Conservation (phyloP, 2,329 filamentous ascomycete genomes). For the Fusarium incarnatum region DNA sequence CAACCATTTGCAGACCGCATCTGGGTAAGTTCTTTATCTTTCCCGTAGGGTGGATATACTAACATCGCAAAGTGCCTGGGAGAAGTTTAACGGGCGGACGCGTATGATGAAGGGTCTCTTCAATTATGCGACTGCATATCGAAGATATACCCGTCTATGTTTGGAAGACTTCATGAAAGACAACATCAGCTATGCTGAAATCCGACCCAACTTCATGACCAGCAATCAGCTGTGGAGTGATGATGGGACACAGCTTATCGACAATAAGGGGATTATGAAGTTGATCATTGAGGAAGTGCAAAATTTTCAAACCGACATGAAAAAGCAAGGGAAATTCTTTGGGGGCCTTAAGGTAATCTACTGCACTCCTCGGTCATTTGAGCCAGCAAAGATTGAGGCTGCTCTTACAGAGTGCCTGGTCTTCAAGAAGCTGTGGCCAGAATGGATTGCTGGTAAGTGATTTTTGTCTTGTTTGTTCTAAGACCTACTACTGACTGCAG, state of each 20-base stretch:
- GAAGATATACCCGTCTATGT: slow-evolving; percentile 68
- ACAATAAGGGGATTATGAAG: slow-evolving; percentile 69
- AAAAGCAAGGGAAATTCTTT: slow-evolving; percentile 57
- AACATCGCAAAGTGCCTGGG: slow-evolving; percentile 61
- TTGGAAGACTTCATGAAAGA: slow-evolving; percentile 72
- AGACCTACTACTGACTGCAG: not conserved
- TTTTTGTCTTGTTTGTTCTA: not conserved
- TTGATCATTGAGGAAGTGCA: slow-evolving; percentile 68
- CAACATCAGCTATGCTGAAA: slow-evolving; percentile 77
- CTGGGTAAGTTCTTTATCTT: slow-evolving; percentile 59
- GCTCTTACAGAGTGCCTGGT: slow-evolving; percentile 71
- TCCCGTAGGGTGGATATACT: not conserved
- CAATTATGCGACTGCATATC: slow-evolving; percentile 73
- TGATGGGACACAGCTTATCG: slow-evolving; percentile 63
- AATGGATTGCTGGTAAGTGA: slow-evolving; percentile 71
- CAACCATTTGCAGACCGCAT: slow-evolving; percentile 59
- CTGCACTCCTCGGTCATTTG: slow-evolving; percentile 74
- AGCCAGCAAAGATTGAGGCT: slow-evolving; percentile 57
- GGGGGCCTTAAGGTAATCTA: slow-evolving; percentile 78
- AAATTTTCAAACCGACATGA: slow-evolving; percentile 56
- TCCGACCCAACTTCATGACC: slow-evolving; percentile 75
- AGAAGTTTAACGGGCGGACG: slow-evolving; percentile 75
- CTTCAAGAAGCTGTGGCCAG: slow-evolving; percentile 67
- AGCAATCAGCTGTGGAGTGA: slow-evolving; percentile 70
- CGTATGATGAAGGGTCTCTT: slow-evolving; percentile 79